These are phyloP conservation scores for Gossypium arboreum DNA, from an alignment of 345 rosid genomes.

Conservation along the genomic window DNA sequence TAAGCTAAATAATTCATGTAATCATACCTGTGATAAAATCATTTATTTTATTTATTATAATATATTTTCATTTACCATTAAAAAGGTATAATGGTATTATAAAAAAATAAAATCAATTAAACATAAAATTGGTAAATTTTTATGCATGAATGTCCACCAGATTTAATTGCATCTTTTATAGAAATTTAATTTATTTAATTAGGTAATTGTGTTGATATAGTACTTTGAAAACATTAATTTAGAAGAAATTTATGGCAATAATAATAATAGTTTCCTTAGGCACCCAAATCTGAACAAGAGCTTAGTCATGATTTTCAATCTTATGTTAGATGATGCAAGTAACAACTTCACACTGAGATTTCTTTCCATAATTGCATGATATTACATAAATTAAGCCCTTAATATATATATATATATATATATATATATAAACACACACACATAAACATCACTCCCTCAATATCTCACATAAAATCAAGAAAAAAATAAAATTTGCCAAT, in stretches of 20 bases:
- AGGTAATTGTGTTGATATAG: not conserved
- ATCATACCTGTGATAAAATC: not conserved
- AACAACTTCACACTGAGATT: slow-evolving; percentile 1
- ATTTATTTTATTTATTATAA: not conserved
- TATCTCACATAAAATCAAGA: not conserved
- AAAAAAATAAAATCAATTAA: not conserved
- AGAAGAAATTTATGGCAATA: slow-evolving; percentile 3
- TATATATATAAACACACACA: not conserved
- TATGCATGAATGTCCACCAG: not conserved
- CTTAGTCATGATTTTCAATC: slow-evolving; percentile 4
- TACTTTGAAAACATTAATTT: not conserved
- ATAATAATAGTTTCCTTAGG: not conserved
- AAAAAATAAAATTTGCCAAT: not conserved
- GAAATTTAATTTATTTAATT: not conserved
- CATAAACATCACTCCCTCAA: not conserved
- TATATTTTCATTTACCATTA: not conserved
- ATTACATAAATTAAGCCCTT: not conserved
- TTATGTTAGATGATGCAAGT: slow-evolving; percentile 2
- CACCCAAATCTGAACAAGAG: not conserved
- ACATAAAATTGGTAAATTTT: not conserved
- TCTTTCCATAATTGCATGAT: slow-evolving; percentile 4
- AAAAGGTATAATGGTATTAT: not conserved
- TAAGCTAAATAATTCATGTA: too few relatives aligned
- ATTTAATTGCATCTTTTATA: not conserved
- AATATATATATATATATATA: not conserved